These are phyloP conservation scores for Colletotrichum caudatum DNA, from an alignment of 2,329 filamentous ascomycete genomes.

Conservation along the genomic window DNA sequence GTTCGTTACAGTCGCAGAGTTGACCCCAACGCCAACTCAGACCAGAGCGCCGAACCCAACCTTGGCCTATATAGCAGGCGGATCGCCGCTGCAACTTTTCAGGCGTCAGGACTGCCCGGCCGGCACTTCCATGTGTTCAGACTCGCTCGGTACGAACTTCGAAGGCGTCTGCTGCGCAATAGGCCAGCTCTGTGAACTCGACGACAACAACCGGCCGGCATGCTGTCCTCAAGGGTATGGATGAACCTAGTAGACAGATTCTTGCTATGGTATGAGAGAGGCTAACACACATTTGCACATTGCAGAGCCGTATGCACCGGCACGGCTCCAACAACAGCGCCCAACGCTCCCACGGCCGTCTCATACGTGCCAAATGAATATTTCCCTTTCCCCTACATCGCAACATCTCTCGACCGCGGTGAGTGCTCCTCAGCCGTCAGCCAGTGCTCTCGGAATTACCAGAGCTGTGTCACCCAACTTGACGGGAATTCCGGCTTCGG, in stretches of 20 bases:
- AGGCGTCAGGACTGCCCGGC: slow-evolving; percentile 56
- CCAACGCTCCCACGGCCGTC: slow-evolving; percentile 53
- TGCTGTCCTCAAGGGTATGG: slow-evolving; percentile 66
- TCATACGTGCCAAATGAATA: slow-evolving; percentile 69
- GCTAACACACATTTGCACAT: slow-evolving; percentile 21
- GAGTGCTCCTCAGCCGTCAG: slow-evolving; percentile 65
- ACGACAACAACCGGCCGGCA: slow-evolving; percentile 61
- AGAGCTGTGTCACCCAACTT: slow-evolving; percentile 64
- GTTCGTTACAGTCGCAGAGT: slow-evolving; percentile 7
- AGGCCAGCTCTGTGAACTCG: slow-evolving; percentile 63
- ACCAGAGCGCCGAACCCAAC: slow-evolving; percentile 3
- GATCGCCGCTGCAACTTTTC: slow-evolving; percentile 14
- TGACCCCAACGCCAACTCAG: slow-evolving; percentile 20
- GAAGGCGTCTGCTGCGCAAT: slow-evolving; percentile 63
- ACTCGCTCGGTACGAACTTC: slow-evolving; percentile 60
- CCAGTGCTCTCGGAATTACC: slow-evolving; percentile 66
- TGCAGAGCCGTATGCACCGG: slow-evolving; percentile 68
- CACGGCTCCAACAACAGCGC: slow-evolving; percentile 58
- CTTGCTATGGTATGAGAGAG: background rate
- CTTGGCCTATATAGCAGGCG: slow-evolving; percentile 20
- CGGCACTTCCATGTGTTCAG: slow-evolving; percentile 64
- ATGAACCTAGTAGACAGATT: background rate
- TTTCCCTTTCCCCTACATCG: slow-evolving; percentile 71
- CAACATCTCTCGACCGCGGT: slow-evolving; percentile 64
- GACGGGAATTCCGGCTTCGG: slow-evolving; percentile 57